These are phyloP conservation scores for Zymoseptoria brevis DNA, from an alignment of 2,329 filamentous ascomycete species.

Conservation along the genomic window DNA sequence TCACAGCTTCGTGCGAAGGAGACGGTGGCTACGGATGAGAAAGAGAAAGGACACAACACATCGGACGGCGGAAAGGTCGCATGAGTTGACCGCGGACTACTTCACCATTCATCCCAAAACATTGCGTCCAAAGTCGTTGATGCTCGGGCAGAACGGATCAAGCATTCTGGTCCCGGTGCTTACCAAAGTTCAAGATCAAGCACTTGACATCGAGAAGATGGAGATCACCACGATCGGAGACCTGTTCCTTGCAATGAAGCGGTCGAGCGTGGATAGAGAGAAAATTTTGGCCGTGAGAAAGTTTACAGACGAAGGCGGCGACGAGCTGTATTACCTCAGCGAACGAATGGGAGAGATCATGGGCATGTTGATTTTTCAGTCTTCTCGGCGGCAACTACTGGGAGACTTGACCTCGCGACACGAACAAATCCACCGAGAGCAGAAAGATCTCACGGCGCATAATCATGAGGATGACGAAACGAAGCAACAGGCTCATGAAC, in stretches of 20 bases:
- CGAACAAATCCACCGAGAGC: slow-evolving; percentile 46
- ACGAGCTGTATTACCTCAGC: slow-evolving; percentile 68
- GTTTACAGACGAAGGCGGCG: slow-evolving; percentile 69
- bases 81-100: slow-evolving; percentile 68
- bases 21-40: slow-evolving; percentile 79
- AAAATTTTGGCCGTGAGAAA: slow-evolving; percentile 76
- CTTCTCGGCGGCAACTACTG: slow-evolving; percentile 70
- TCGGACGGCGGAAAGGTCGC: slow-evolving; percentile 45
- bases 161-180: slow-evolving; percentile 10
- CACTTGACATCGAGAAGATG: slow-evolving; percentile 41
- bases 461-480: slow-evolving; percentile 35
- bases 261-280: slow-evolving; percentile 75
- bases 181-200: slow-evolving; percentile 30
- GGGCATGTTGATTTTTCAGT: slow-evolving; percentile 81
- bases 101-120: slow-evolving; percentile 57
- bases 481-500: slow-evolving; percentile 35
- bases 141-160: slow-evolving; percentile 15
- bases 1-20: slow-evolving; percentile 84
- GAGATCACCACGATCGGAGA: slow-evolving; percentile 59
- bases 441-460: slow-evolving; percentile 37
- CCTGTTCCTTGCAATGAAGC: slow-evolving; percentile 60
- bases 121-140: slow-evolving; percentile 13
- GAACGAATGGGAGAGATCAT: slow-evolving; percentile 76
- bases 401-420: slow-evolving; percentile 56
- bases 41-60: slow-evolving; percentile 50